Base-by-base conservation (phyloP, 176 grass and related monocot species). In the Oryza glaberrima region DNA sequence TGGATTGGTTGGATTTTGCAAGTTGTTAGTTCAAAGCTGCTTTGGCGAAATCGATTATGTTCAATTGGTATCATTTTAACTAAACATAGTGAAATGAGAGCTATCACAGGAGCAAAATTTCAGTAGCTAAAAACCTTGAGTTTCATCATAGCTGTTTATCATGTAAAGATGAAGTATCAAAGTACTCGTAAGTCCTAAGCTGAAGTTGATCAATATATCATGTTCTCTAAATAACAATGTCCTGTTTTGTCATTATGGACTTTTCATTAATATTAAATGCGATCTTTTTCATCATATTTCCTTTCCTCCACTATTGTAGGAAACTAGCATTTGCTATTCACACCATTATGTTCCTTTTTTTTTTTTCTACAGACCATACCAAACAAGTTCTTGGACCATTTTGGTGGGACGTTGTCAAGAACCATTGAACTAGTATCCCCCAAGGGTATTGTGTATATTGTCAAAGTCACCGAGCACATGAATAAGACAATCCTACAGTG, bases 301-400 rank as follows among this genome's bases (percentile, higher is more conserved):
- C 60, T 7, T 79, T 11, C 20, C 4, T 8, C 44, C 14, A 80
- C 28, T 30, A 19, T 15, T 65, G 13, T 66, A 28, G 15, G 36
- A 79, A 26, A 65, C n/a, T 66, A 66, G 1, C 1, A 67, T 48
- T 47, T 47, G 1, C 19, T 88, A 40, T 48, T 79, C 43, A 23
- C 76, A 56, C 13, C 34, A 11, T 46, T 22, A 48, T 81, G 23
- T 41, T 54, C 26, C 13, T 6, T 7, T 45, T 28, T 20, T 22
- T 11, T 47, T 65, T 81, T 14, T 22, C 16, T 73, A 9, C 69
- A 92, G 82, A 79, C 26, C 38, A 77, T 92, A 77, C 90, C 78
- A 78, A 77, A 86, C 23, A 77, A 76, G 52, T 88, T 92, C 41
- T 32, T 76, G 30, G 49, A 61, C 11, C 30, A 81, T 44, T 88